These are phyloP conservation scores for Phytophthora tentaculata DNA, from an alignment of 352 stramenopile genomes.

Conservation along the genomic window DNA sequence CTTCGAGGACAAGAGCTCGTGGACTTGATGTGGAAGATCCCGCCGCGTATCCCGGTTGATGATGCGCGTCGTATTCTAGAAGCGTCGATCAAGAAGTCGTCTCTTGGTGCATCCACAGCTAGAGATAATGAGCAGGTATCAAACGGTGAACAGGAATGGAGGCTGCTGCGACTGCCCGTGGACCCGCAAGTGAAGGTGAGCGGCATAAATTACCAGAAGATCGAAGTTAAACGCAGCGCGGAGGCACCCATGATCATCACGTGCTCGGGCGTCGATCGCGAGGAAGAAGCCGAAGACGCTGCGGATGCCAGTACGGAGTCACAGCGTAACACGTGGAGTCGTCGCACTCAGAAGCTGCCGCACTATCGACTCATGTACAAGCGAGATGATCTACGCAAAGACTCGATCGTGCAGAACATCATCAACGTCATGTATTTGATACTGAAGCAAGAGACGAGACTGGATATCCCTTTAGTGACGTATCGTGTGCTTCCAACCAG, in stretches of 20 bases:
- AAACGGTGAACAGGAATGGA: slow-evolving; percentile 21
- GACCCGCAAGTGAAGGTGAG: slow-evolving; percentile 76
- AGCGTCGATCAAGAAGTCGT: slow-evolving; percentile 55
- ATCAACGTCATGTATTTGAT: slow-evolving; percentile 92
- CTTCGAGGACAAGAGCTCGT: slow-evolving; percentile 86
- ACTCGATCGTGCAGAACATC: slow-evolving; percentile 88
- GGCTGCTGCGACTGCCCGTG: slow-evolving; percentile 67
- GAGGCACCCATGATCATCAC: slow-evolving; percentile 84
- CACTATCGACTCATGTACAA: slow-evolving; percentile 91
- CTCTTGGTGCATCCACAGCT: slow-evolving; percentile 32
- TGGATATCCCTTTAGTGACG: slow-evolving; percentile 84
- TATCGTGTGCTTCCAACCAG: slow-evolving; percentile 88
- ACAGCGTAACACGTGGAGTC: slow-evolving; percentile 44
- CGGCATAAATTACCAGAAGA: slow-evolving; percentile 73
- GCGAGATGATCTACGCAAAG: slow-evolving; percentile 84
- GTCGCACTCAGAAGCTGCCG: slow-evolving; percentile 39
- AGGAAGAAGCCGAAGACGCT: slow-evolving; percentile 60
- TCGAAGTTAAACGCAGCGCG: slow-evolving; percentile 84
- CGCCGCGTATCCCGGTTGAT: slow-evolving; percentile 67
- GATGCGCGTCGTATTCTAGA: slow-evolving; percentile 63
- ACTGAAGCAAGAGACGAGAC: slow-evolving; percentile 80
- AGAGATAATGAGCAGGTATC: too few relatives aligned
- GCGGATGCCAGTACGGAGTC: slow-evolving; percentile 34
- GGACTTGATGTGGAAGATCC: slow-evolving; percentile 84
- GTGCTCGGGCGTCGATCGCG: slow-evolving; percentile 76